Base-by-base conservation (phyloP, 176 grass and related monocot genomes). In the Musa acuminata region DNA sequence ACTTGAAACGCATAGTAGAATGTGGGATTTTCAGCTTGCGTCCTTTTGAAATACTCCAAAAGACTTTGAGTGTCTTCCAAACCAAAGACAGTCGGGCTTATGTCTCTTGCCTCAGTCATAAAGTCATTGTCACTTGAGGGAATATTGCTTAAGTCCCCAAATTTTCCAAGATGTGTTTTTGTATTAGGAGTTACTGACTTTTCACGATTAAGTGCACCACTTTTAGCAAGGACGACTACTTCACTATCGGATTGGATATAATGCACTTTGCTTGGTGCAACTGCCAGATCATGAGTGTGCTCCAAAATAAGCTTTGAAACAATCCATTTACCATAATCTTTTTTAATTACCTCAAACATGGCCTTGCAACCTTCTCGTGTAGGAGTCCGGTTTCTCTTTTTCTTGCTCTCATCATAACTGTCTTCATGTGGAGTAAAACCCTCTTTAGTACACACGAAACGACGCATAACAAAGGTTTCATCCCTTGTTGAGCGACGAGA, bases 381-480 rank as follows among this genome's bases (percentile, higher is more conserved):
- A 65, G 85, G 84, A 71, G 80, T 80, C 12, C 80, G 77, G 52
- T 76, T 87, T 83, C 79, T 87, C 63, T 87, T 91, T 79, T 80
- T 85, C 68, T 78, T 84, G 65, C 64, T 87, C n/a, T 88, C 86
- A 24, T 87, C 84, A 35, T 77, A 73, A 68, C 84, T 85, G 78
- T 91, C 85, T 79, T 90, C 84, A 48, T 48, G 80, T 52, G 68
- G 79, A 52, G 77, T 77, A 85, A 80, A 69, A 51, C 88, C 88
- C 77, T 87, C 85, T 78, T 85, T 85, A 53, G 89, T 91, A 79
- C 89, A 91, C 69, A 87, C 89, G 83, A 91, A 91, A 48, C 89
- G 72, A 11, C 80, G 78, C 82, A 91, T 91, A 54, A 91, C 85
- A 83, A 91, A 87, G 11, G 82, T 70, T 14, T 83, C 77, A 77